These are phyloP conservation scores for Boletellus sp. DNA, from an alignment of 1,284 basidiomycete species.

Conservation along the genomic window DNA sequence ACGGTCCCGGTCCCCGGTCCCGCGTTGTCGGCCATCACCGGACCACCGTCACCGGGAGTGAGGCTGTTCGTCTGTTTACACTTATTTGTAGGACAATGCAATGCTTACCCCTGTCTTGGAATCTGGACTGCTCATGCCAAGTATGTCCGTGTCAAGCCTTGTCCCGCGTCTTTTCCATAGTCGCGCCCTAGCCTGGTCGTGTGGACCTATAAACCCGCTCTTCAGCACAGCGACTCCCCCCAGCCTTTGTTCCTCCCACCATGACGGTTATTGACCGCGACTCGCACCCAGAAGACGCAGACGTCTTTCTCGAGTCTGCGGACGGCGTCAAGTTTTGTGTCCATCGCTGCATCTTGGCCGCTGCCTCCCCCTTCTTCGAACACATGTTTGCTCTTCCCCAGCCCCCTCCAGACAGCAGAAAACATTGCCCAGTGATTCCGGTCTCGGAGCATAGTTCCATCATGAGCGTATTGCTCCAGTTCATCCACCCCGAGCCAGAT, in stretches of 20 bases:
- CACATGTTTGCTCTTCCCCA: slow-evolving; percentile 70
- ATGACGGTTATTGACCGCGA: slow-evolving; percentile 29
- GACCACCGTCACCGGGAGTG: slow-evolving; percentile 7
- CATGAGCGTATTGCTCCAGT: slow-evolving; percentile 50
- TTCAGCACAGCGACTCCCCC: not conserved
- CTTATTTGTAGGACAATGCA: slow-evolving; percentile 20
- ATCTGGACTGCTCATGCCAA: slow-evolving; percentile 15
- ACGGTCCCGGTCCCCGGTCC: slow-evolving; percentile 25
- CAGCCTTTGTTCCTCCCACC: not conserved
- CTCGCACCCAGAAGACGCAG: slow-evolving; percentile 49
- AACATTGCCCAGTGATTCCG: slow-evolving; percentile 46
- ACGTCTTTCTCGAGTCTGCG: slow-evolving; percentile 51
- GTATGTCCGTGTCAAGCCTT: slow-evolving; percentile 20
- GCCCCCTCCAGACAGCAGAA: slow-evolving; percentile 23
- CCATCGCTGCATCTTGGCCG: slow-evolving; percentile 59
- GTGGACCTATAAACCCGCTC: slow-evolving; percentile 19
- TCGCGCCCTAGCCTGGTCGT: slow-evolving; percentile 4
- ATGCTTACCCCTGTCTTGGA: slow-evolving; percentile 13
- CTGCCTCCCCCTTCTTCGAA: slow-evolving; percentile 64
- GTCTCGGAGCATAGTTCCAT: slow-evolving; percentile 48
- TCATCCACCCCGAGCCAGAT: slow-evolving; percentile 53
- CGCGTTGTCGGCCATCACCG: slow-evolving; percentile 9
- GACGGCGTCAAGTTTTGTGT: slow-evolving; percentile 51
- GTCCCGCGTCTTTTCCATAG: not conserved
- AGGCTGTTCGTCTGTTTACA: slow-evolving; percentile 14